Conservation (phyloP, 73 alveolate genomes). For the Tetrahymena elliotti region DNA sequence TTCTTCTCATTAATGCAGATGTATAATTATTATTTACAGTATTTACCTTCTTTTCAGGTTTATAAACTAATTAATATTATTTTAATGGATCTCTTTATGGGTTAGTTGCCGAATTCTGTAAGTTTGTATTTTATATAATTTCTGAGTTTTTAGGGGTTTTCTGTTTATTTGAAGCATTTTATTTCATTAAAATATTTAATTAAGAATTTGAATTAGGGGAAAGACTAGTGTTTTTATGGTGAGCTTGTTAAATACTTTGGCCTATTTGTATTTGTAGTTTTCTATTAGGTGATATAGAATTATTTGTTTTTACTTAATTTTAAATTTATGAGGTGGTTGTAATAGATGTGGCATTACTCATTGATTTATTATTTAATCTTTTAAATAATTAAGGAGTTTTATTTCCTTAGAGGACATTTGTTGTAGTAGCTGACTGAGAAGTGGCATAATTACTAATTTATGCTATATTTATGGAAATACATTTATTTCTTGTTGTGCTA, state of each 20-base stretch:
- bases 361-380: background rate
- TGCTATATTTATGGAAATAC: background rate
- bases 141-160: background rate
- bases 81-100: background rate
- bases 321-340: background rate
- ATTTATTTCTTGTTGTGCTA: background rate
- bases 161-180: background rate
- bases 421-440: background rate
- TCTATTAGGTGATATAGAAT: background rate
- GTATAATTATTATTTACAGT: background rate
- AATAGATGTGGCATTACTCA: background rate
- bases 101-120: background rate
- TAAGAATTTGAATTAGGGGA: background rate
- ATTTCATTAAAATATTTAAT: background rate
- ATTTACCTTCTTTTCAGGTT: background rate
- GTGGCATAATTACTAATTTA: background rate
- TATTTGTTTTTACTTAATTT: background rate
- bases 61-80: background rate
- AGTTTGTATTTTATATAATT: background rate
- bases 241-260: background rate
- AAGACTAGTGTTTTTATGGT: background rate
- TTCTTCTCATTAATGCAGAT: background rate
- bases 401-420: background rate
- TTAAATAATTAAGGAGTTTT: background rate
- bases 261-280: background rate